These are phyloP conservation scores for Microbotryum violaceum DNA, from an alignment of 1,284 basidiomycete species.

Conservation along the genomic window DNA sequence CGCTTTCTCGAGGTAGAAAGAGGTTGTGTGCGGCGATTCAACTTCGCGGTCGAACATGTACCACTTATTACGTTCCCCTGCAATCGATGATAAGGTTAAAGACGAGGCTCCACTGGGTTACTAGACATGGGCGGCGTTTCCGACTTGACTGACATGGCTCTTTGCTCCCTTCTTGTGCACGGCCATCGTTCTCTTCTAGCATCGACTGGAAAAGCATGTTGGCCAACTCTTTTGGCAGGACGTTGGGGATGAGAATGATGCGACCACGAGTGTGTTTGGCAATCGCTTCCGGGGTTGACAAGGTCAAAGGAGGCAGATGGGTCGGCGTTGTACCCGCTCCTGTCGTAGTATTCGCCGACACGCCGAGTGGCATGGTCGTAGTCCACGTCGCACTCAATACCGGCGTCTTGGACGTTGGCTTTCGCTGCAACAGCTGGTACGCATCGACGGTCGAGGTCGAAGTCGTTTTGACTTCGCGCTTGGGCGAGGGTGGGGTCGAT, in stretches of 20 bases:
- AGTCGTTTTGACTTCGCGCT: not conserved
- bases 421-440: not conserved
- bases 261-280: conserved; percentile 20
- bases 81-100: too few species aligned
- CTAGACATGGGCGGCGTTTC: not conserved
- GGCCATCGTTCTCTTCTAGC: conserved; percentile 14
- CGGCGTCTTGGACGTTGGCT: not conserved
- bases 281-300: conserved; percentile 14
- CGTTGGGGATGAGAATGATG: conserved; percentile 24
- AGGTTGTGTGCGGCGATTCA: conserved; percentile 72
- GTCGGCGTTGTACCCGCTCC: not conserved
- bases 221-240: conserved; percentile 21
- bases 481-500: conserved; percentile 4
- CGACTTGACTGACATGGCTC: conserved; percentile 5
- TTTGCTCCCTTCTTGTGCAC: not conserved
- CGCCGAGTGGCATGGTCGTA: not conserved
- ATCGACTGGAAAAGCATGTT: conserved; percentile 15
- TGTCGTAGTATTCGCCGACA: not conserved
- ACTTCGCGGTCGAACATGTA: conserved; percentile 72
- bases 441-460: not conserved
- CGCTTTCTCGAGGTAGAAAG: conserved; percentile 56
- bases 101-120: not conserved
- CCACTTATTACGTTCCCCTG: conserved; percentile 67
- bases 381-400: not conserved
- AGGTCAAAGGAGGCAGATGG: conserved; percentile 16